Evolutionary conservation across 179 eudicot species (phyloP).

Genomic region (Beta corolliflora): DNA sequence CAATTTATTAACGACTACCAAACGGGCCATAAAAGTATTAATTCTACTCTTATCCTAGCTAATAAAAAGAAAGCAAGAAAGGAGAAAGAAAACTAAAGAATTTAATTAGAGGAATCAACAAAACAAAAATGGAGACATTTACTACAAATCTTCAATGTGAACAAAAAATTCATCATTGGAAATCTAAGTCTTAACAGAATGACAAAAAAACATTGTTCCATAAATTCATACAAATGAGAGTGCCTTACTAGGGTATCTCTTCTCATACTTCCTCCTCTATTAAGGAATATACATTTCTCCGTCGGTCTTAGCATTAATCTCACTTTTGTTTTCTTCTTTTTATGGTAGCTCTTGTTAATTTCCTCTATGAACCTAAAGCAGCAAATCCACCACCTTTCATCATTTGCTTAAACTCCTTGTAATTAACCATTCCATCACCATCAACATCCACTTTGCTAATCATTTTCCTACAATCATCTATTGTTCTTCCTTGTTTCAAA

Average conservation of each 20-base stretch:
- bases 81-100: neutral
- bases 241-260: conserved; percentile 8
- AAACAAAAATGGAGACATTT: neutral
- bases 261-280: conserved; percentile 20
- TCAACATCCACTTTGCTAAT: conserved; percentile 73
- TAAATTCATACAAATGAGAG: conserved; percentile 20
- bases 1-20: too few relatives aligned
- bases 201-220: neutral
- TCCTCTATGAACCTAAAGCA: conserved; percentile 42
- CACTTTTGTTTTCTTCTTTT: too few relatives aligned
- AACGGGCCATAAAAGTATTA: too few relatives aligned
- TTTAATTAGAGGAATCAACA: neutral
- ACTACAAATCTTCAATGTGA: conserved; percentile 2
- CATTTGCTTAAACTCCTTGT: conserved; percentile 73
- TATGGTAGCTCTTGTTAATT: too few relatives aligned
- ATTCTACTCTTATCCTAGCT: neutral
- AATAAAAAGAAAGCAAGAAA: neutral
- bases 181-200: conserved; percentile 3
- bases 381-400: conserved; percentile 84
- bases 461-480: conserved; percentile 76
- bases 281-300: neutral
- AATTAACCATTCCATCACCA: conserved; percentile 82
- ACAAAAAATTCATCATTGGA: conserved; percentile 5
- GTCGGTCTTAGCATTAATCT: too few relatives aligned
- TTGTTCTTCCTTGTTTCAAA: conserved; percentile 61